Percentiles rank a stretch among this genome's conserved stretches.
phyloP scores from a whole-genome alignment of 1,284 basidiomycete genomes.

The Melampsora occidentalis region DNA sequence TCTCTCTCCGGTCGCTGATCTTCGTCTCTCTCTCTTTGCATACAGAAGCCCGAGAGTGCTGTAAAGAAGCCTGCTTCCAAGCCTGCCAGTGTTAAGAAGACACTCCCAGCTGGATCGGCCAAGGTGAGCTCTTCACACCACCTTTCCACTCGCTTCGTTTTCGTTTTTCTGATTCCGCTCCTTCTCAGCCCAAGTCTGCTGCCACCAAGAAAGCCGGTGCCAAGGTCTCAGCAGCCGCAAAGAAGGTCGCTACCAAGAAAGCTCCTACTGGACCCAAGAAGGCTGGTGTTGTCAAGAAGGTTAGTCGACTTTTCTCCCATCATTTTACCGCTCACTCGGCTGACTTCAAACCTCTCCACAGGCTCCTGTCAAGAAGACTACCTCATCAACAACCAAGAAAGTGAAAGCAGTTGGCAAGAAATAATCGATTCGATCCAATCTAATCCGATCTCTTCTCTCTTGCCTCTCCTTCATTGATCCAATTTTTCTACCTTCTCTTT shows the following conservation, averaged over 20 bases:
- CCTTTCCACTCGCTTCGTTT: not conserved
- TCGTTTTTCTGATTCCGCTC: not conserved
- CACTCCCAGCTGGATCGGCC: not conserved
- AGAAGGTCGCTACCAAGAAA: not conserved
- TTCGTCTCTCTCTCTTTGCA: not conserved
- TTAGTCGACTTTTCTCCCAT: not conserved
- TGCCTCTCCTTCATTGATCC: not conserved
- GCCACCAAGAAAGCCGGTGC: conserved; percentile 36
- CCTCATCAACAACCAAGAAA: conserved; percentile 42
- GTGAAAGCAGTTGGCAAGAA: conserved; percentile 36
- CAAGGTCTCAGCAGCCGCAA: conserved; percentile 9
- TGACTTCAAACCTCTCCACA: not conserved
- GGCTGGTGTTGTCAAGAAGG: conserved; percentile 19
- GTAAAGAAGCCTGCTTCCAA: conserved; percentile 29
- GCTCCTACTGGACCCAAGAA: conserved; percentile 18
- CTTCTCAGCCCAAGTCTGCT: conserved; percentile 10
- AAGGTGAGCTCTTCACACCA: not conserved
- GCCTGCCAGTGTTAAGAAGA: conserved; percentile 12
- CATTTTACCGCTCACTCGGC: not conserved
- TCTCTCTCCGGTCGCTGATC: not conserved
- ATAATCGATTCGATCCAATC: conserved; percentile 22
- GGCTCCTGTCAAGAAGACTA: conserved; percentile 42
- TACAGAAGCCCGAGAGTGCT: conserved; percentile 30
- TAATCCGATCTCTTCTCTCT: not conserved
- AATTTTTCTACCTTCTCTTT: not conserved